A percentile compares a stretch with the other conserved stretches of the same genome.
These are phyloP conservation scores for Vigna unguiculata DNA, from an alignment of 306 rosid genomes.

Conservation along the genomic window DNA sequence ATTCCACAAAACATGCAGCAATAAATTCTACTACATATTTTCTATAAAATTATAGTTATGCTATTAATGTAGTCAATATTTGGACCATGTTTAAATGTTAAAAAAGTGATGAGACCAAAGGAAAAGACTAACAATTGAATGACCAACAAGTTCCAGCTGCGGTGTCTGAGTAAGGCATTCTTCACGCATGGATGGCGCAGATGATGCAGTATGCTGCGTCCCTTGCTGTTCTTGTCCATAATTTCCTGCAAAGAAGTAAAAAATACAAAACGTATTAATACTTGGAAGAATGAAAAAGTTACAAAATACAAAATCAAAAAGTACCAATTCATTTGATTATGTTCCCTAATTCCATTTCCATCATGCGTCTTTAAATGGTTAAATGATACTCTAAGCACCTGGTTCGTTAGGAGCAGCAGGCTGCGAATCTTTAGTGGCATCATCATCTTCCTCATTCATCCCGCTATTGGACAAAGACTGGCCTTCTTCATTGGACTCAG, in stretches of 20 bases:
- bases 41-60: constrained; percentile 31
- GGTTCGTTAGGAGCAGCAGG: constrained; percentile 64
- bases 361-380: constrained; percentile 12
- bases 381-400: constrained; percentile 57
- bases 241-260: constrained; percentile 51
- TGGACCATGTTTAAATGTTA: constrained; percentile 33
- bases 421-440: constrained; percentile 59
- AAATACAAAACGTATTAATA: constrained; percentile 9
- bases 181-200: constrained; percentile 61
- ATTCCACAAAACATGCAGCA: constrained; percentile 45
- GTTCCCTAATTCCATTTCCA: constrained; percentile 1
- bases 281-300: neutral
- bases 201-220: constrained; percentile 58
- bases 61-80: constrained; percentile 14
- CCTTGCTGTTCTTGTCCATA: constrained; percentile 67
- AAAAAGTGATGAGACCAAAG: neutral
- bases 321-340: constrained; percentile 26
- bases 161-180: constrained; percentile 67
- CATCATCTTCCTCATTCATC: constrained; percentile 78
- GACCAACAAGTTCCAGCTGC: constrained; percentile 94
- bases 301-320: neutral
- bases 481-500: constrained; percentile 84
- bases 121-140: constrained; percentile 76
- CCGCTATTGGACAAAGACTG: constrained; percentile 80
- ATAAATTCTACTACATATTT: constrained; percentile 31